Evolutionary conservation across 1,139 yeast species (phyloP).

Genomic region (Ogataea hybrid): DNA sequence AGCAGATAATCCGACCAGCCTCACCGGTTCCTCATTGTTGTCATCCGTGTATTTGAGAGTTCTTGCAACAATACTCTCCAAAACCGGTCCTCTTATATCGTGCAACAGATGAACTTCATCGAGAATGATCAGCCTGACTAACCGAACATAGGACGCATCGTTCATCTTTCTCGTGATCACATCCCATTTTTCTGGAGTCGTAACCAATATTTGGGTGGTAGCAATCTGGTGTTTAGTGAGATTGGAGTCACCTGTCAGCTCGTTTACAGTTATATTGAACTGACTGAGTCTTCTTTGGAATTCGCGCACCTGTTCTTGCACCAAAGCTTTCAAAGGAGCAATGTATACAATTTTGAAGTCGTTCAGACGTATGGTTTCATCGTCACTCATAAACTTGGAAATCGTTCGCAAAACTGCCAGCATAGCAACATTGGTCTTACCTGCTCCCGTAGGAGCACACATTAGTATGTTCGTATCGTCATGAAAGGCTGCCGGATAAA

Average conservation of each 20-base stretch:
- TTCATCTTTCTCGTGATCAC: slow-evolving; percentile 81
- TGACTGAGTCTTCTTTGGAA: slow-evolving; percentile 67
- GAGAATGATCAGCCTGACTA: slow-evolving; percentile 73
- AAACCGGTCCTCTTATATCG: slow-evolving; percentile 93
- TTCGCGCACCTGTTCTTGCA: slow-evolving; percentile 91
- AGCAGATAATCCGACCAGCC: slow-evolving; percentile 89
- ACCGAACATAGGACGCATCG: slow-evolving; percentile 58
- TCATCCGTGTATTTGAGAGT: slow-evolving; percentile 51
- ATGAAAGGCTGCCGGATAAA: slow-evolving; percentile 72
- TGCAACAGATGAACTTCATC: slow-evolving; percentile 94
- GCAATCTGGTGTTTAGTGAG: slow-evolving; percentile 74
- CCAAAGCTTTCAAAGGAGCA: slow-evolving; percentile 93
- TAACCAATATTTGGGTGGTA: slow-evolving; percentile 80
- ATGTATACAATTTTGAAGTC: slow-evolving; percentile 81
- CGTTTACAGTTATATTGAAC: slow-evolving; percentile 74
- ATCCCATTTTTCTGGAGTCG: slow-evolving; percentile 89
- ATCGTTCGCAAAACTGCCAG: slow-evolving; percentile 66
- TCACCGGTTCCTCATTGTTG: slow-evolving; percentile 43
- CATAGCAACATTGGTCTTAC: slow-evolving; percentile 95
- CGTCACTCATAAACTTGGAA: slow-evolving; percentile 48
- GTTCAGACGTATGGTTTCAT: slow-evolving; percentile 50
- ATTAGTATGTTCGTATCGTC: slow-evolving; percentile 70
- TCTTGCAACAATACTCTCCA: slow-evolving; percentile 85
- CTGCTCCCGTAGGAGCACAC: slow-evolving; percentile 99
- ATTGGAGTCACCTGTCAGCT: slow-evolving; percentile 87